Conservation (phyloP, 768 basidiomycete species). For the Rhodotorula babjevae region DNA sequence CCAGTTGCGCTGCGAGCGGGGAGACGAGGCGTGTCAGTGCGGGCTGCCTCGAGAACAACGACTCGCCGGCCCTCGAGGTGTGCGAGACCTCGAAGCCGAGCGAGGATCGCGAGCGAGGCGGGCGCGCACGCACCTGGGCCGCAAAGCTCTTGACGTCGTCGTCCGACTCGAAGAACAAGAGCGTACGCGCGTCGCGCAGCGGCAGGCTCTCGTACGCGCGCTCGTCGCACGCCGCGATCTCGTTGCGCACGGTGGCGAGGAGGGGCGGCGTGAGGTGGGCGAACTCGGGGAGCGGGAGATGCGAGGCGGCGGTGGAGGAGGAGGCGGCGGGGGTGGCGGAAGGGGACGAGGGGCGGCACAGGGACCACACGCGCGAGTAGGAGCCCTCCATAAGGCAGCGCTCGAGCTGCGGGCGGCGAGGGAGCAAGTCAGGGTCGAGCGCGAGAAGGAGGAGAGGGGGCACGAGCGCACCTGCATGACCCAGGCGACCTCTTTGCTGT, state of each 20-base stretch:
- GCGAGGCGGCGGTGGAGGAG: neutral
- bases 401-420: slow-evolving; percentile 75
- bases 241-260: slow-evolving; percentile 90
- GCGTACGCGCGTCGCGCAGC: slow-evolving; percentile 77
- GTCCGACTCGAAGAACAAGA: slow-evolving; percentile 82
- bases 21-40: neutral
- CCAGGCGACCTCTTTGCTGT: slow-evolving; percentile 37
- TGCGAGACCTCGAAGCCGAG: neutral
- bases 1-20: slow-evolving; percentile 43
- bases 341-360: slow-evolving; percentile 51
- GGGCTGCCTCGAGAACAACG: neutral
- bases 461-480: slow-evolving; percentile 35
- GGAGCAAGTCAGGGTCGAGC: slow-evolving; percentile 55
- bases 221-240: slow-evolving; percentile 96
- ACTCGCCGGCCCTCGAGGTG: neutral
- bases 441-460: slow-evolving; percentile 44
- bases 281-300: slow-evolving; percentile 61
- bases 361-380: slow-evolving; percentile 96
- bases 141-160: slow-evolving; percentile 80
- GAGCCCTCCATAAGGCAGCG: slow-evolving; percentile 98
- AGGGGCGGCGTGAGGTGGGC: slow-evolving; percentile 87
- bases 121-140: slow-evolving; percentile 63
- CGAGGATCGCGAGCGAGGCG: neutral
- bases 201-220: slow-evolving; percentile 87
- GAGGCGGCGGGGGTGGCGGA: neutral